These are phyloP conservation scores for Picea mariana DNA, from an alignment of 83 land plant genomes.

Conservation along the genomic window DNA sequence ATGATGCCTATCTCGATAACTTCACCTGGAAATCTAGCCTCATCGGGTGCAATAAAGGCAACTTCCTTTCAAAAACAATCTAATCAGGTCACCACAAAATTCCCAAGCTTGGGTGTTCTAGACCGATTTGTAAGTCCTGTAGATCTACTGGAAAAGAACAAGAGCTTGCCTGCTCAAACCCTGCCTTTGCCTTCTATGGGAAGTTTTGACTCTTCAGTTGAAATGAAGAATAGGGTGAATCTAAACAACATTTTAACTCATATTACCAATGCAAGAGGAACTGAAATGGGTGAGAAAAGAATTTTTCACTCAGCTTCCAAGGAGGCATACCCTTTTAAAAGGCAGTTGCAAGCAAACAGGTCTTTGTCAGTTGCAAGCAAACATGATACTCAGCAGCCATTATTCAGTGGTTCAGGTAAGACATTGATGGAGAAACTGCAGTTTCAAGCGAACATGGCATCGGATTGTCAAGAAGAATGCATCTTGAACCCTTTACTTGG, in stretches of 20 bases:
- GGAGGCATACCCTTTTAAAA: constrained; percentile 1
- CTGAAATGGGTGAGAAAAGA: neutral
- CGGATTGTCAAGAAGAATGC: neutral
- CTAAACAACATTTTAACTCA: neutral
- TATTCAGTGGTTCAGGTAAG: neutral
- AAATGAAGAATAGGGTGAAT: constrained; percentile 2
- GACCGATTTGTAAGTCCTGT: neutral
- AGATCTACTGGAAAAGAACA: constrained; percentile 4
- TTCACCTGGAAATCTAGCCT: neutral
- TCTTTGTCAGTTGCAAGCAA: neutral
- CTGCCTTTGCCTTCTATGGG: neutral
- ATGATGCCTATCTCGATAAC: neutral
- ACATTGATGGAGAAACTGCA: constrained; percentile 3
- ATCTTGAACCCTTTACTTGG: constrained; percentile 2
- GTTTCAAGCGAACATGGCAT: constrained; percentile 3
- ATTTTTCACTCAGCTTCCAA: neutral
- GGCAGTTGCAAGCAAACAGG: neutral
- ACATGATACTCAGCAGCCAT: constrained; percentile 1
- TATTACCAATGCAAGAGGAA: neutral
- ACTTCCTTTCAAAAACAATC: neutral
- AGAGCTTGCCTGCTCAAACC: neutral
- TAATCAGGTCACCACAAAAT: neutral
- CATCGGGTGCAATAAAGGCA: neutral
- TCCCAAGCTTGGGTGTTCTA: neutral
- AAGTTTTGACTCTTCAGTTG: neutral